These are phyloP conservation scores for Pythium sp. DNA, from an alignment of 352 stramenopile species.

Conservation along the genomic window DNA sequence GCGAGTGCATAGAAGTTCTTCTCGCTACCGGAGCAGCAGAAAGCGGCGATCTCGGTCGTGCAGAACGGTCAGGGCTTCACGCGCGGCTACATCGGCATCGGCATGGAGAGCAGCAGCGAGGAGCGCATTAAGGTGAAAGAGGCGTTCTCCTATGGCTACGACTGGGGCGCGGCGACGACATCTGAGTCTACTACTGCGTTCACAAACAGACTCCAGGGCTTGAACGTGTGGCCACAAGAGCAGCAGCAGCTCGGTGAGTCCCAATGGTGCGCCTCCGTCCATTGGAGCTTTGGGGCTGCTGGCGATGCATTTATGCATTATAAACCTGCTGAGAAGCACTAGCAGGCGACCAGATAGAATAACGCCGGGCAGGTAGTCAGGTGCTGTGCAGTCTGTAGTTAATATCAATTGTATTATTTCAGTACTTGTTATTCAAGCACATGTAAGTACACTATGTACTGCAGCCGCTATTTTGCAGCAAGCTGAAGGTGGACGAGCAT, in stretches of 20 bases:
- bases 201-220: constrained; percentile 61
- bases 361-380: too few species aligned
- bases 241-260: constrained; percentile 19
- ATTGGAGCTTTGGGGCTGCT: too few species aligned
- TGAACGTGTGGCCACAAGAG: constrained; percentile 62
- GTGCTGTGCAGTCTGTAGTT: too few species aligned
- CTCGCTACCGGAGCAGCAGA: constrained; percentile 40
- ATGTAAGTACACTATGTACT: too few species aligned
- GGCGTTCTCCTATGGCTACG: constrained; percentile 80
- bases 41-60: constrained; percentile 56
- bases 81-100: constrained; percentile 75
- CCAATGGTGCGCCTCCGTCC: too few species aligned
- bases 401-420: too few species aligned
- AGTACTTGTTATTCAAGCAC: too few species aligned
- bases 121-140: constrained; percentile 82
- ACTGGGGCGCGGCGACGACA: constrained; percentile 38
- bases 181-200: constrained; percentile 16
- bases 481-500: too few species aligned
- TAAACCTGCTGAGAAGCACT: too few species aligned
- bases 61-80: constrained; percentile 71
- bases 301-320: too few species aligned
- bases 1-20: constrained; percentile 57
- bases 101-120: constrained; percentile 74
- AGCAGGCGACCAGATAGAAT: too few species aligned
- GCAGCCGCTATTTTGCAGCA: too few species aligned